Conservation (phyloP, 306 rosid species). For the Castanospermum australe region DNA sequence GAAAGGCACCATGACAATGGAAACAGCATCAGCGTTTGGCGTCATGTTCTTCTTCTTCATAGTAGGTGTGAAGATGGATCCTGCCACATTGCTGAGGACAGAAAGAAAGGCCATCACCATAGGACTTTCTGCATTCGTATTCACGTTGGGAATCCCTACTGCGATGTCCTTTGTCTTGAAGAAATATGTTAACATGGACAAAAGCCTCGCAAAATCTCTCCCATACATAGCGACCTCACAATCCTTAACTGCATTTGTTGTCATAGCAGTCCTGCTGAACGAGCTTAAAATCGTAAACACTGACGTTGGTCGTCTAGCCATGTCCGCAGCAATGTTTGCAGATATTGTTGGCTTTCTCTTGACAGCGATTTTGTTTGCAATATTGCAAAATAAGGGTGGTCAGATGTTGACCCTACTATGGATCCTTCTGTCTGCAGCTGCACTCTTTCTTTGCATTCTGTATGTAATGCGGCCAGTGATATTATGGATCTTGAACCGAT, state of each 20-base stretch:
- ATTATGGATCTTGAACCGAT: slow-evolving; percentile 17
- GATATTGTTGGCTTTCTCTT: slow-evolving; percentile 33
- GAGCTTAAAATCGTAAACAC: slow-evolving; percentile 65
- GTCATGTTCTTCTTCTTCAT: slow-evolving; percentile 54
- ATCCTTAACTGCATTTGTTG: slow-evolving; percentile 40
- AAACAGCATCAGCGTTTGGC: slow-evolving; percentile 42
- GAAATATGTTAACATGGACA: slow-evolving; percentile 15
- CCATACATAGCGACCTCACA: slow-evolving; percentile 38
- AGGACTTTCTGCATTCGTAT: slow-evolving; percentile 35
- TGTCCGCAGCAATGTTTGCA: slow-evolving; percentile 42
- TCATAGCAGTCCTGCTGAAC: slow-evolving; percentile 38
- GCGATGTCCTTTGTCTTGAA: background rate
- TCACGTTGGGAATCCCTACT: slow-evolving; percentile 23
- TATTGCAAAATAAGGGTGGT: background rate
- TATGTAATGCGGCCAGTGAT: slow-evolving; percentile 36
- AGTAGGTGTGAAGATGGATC: slow-evolving; percentile 48
- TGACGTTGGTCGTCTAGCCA: slow-evolving; percentile 56
- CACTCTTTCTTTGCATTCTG: background rate
- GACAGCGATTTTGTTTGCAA: background rate
- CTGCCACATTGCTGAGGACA: slow-evolving; percentile 29
- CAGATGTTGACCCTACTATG: background rate
- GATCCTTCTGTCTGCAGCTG: slow-evolving; percentile 8
- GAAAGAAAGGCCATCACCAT: slow-evolving; percentile 40
- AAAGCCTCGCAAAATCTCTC: slow-evolving; percentile 15
- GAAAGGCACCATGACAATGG: slow-evolving; percentile 35